Conservation (phyloP, 345 rosid species). For the Turritis glabra region DNA sequence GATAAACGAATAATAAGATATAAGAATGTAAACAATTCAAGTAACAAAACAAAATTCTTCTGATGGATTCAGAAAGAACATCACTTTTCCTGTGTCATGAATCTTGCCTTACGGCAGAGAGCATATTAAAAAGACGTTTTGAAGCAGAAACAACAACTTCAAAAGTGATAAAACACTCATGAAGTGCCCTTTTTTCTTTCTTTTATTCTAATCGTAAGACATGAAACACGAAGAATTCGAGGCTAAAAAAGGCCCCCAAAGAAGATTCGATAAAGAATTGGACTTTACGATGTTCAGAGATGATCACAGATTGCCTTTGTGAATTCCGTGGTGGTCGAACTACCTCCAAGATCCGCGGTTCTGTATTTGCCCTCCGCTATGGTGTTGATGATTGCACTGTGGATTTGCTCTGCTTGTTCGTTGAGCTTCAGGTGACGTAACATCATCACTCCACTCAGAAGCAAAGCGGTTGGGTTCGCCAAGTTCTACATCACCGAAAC, state of each 20-base stretch:
- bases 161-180: slow-evolving; percentile 14
- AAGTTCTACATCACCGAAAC: slow-evolving; percentile 48
- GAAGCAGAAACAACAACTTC: slow-evolving; percentile 19
- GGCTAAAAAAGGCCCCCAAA: neutral
- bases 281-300: slow-evolving; percentile 52
- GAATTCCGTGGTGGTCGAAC: slow-evolving; percentile 73
- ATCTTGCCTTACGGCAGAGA: slow-evolving; percentile 30
- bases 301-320: slow-evolving; percentile 87
- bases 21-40: too few relatives aligned
- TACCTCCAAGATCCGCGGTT: slow-evolving; percentile 94
- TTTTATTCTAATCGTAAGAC: slow-evolving; percentile 32
- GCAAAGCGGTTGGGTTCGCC: slow-evolving; percentile 98
- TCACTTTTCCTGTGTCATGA: slow-evolving; percentile 20
- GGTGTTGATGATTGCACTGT: slow-evolving; percentile 76
- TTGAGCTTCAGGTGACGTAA: slow-evolving; percentile 78
- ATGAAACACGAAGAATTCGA: slow-evolving; percentile 25
- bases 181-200: neutral
- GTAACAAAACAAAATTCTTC: slow-evolving; percentile 22
- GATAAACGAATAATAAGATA: too few relatives aligned
- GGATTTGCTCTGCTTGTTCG: slow-evolving; percentile 85
- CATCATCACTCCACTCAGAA: slow-evolving; percentile 82
- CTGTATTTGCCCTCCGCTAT: slow-evolving; percentile 87
- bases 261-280: slow-evolving; percentile 28
- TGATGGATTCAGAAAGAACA: slow-evolving; percentile 2
- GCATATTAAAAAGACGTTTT: neutral